These are phyloP conservation scores for Heterobasidion occidentale DNA, from an alignment of 1,284 basidiomycete genomes.

Conservation along the genomic window DNA sequence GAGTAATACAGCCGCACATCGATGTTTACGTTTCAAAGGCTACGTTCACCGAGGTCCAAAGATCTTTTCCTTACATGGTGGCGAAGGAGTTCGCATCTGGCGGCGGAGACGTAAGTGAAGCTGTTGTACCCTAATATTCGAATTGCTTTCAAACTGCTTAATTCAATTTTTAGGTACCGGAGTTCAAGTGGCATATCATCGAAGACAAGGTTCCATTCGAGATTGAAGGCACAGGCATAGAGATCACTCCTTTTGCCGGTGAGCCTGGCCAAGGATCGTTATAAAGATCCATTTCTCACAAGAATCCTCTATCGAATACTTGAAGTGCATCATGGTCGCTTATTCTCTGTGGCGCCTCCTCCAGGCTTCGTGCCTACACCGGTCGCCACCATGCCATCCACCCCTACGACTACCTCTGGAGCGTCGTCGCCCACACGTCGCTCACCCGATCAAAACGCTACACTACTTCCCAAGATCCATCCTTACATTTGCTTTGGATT, in stretches of 20 bases:
- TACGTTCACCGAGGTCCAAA: conserved; percentile 58
- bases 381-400: neutral
- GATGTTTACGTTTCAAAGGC: conserved; percentile 63
- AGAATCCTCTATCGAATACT: neutral
- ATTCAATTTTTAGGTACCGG: conserved; percentile 45
- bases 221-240: conserved; percentile 53
- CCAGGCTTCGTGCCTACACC: conserved; percentile 27
- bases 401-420: conserved; percentile 6
- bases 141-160: neutral
- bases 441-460: conserved; percentile 7
- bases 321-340: conserved; percentile 58
- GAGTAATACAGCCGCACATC: conserved; percentile 61
- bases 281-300: neutral
- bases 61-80: conserved; percentile 73
- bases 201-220: conserved; percentile 56
- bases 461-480: conserved; percentile 26
- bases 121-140: conserved; percentile 1
- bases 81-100: conserved; percentile 70
- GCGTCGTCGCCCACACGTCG: conserved; percentile 6
- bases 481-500: conserved; percentile 75
- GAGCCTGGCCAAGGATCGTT: conserved; percentile 12
- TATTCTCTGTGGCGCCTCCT: conserved; percentile 36
- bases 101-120: conserved; percentile 58
- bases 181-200: conserved; percentile 76
- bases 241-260: conserved; percentile 63